phyloP scores from a whole-genome alignment of 768 basidiomycete genomes.

The Collybia sordida region DNA sequence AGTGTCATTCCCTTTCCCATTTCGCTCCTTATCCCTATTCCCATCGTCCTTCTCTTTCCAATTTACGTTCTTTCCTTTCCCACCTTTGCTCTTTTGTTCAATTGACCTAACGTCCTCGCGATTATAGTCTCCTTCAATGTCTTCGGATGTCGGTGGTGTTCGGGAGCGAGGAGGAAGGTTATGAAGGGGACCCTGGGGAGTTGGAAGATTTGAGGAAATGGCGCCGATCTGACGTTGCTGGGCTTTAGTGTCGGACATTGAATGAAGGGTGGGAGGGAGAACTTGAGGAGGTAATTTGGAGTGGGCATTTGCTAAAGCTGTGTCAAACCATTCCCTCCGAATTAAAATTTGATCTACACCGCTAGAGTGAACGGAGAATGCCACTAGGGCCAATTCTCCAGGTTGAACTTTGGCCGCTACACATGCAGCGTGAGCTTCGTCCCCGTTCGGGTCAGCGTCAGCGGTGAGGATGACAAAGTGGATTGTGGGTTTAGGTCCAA shows the following conservation, averaged over 20 bases:
- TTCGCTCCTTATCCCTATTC: slow-evolving; percentile 39
- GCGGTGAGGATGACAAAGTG: slow-evolving; percentile 87
- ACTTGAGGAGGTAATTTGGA: slow-evolving; percentile 62
- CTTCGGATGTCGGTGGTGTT: slow-evolving; percentile 72
- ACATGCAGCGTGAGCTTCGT: slow-evolving; percentile 82
- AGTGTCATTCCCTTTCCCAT: slow-evolving; percentile 29
- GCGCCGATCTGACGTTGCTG: slow-evolving; percentile 22
- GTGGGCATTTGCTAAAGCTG: slow-evolving; percentile 52
- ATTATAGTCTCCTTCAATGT: slow-evolving; percentile 63
- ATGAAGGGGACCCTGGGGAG: slow-evolving; percentile 13
- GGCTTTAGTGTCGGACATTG: slow-evolving; percentile 20
- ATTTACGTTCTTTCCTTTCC: slow-evolving; percentile 59
- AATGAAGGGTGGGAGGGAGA: slow-evolving; percentile 28
- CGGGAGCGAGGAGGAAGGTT: slow-evolving; percentile 46
- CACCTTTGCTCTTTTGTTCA: slow-evolving; percentile 56
- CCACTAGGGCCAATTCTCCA: slow-evolving; percentile 78
- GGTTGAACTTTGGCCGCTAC: slow-evolving; percentile 77
- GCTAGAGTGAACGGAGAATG: slow-evolving; percentile 87
- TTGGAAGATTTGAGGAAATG: slow-evolving; percentile 14
- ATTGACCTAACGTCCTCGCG: slow-evolving; percentile 55
- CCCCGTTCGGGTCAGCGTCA: slow-evolving; percentile 79
- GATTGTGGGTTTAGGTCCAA: slow-evolving; percentile 81
- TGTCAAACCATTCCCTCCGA: slow-evolving; percentile 81
- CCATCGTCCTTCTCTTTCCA: slow-evolving; percentile 46
- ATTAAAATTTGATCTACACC: slow-evolving; percentile 89